A percentile compares a stretch with the other conserved stretches of the same genome.
These are phyloP conservation scores for Xanthoparmelia taractica DNA, from an alignment of 495 filamentous ascomycete species.

Conservation along the genomic window DNA sequence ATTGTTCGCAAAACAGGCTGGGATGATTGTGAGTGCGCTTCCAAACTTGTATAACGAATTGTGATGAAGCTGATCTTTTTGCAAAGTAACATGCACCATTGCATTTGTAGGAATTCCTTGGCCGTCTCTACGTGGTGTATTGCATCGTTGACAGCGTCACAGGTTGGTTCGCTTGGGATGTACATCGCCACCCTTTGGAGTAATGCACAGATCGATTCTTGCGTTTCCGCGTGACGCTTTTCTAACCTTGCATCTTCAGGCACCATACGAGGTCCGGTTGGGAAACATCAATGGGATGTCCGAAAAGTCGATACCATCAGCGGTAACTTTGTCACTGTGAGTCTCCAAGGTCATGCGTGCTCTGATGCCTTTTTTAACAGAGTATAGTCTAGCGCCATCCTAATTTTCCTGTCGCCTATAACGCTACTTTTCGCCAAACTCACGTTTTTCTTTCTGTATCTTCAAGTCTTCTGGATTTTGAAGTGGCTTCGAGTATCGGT, in stretches of 20 bases:
- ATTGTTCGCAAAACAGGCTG: background rate
- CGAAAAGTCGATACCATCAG: background rate
- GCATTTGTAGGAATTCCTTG: background rate
- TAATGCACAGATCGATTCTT: background rate
- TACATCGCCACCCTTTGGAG: background rate
- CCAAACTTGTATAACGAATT: background rate
- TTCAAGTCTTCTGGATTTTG: background rate
- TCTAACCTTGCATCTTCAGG: background rate
- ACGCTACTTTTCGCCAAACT: background rate
- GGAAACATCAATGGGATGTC: constrained; percentile 2
- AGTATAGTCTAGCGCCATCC: background rate
- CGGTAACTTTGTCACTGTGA: background rate
- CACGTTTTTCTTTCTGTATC: background rate
- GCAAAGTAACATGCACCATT: background rate
- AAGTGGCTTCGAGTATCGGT: background rate
- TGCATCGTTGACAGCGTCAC: background rate
- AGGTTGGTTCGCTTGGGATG: background rate
- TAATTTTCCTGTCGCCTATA: background rate
- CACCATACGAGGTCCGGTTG: background rate
- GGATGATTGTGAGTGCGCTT: background rate
- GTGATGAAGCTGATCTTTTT: background rate
- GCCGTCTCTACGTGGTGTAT: background rate
- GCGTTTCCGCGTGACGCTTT: background rate
- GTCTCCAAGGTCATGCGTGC: background rate
- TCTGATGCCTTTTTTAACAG: background rate